Evolutionary conservation across 208 protist genomes (phyloP).

Genomic region (Crithidia mellificae): DNA sequence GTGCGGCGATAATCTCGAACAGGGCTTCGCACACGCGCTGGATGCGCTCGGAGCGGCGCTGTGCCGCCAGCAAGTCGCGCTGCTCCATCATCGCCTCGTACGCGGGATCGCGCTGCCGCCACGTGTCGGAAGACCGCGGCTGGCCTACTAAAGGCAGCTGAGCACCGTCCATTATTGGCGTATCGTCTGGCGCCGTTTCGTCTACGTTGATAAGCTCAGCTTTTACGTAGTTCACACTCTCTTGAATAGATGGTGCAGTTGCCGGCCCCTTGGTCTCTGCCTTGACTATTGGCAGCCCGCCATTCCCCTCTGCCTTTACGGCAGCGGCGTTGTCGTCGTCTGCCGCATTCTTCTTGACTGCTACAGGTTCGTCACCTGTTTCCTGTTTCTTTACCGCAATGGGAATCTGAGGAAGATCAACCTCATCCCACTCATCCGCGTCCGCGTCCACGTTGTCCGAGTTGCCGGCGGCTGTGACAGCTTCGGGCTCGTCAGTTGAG

Average conservation of each 20-base stretch:
- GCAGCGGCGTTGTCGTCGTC: conserved; percentile 5
- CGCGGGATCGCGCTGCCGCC: conserved; percentile 57
- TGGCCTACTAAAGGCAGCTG: conserved; percentile 61
- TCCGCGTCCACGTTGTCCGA: conserved; percentile 30
- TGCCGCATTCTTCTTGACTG: conserved; percentile 38
- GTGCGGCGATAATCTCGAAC: conserved; percentile 41
- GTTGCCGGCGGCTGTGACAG: background rate
- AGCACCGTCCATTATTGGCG: conserved; percentile 44
- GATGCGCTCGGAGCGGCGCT: conserved; percentile 77
- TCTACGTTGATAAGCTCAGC: conserved; percentile 31
- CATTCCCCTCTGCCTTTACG: conserved; percentile 6
- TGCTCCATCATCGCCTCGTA: conserved; percentile 78
- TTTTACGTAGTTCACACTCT: conserved; percentile 30
- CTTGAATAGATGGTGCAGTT: background rate
- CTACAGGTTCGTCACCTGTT: conserved; percentile 8
- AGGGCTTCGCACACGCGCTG: conserved; percentile 54
- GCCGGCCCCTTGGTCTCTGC: background rate
- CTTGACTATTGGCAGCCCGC: background rate
- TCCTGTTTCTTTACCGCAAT: conserved; percentile 37
- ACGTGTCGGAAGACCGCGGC: conserved; percentile 33
- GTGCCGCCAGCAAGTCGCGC: conserved; percentile 67
- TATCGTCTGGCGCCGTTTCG: conserved; percentile 3
- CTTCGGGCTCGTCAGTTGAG: conserved; percentile 1
- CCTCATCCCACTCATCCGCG: conserved; percentile 87
- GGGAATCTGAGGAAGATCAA: conserved; percentile 46